Evolutionary conservation across 2,329 filamentous ascomycete genomes (phyloP).

Genomic region (Lachnellula willkommii): DNA sequence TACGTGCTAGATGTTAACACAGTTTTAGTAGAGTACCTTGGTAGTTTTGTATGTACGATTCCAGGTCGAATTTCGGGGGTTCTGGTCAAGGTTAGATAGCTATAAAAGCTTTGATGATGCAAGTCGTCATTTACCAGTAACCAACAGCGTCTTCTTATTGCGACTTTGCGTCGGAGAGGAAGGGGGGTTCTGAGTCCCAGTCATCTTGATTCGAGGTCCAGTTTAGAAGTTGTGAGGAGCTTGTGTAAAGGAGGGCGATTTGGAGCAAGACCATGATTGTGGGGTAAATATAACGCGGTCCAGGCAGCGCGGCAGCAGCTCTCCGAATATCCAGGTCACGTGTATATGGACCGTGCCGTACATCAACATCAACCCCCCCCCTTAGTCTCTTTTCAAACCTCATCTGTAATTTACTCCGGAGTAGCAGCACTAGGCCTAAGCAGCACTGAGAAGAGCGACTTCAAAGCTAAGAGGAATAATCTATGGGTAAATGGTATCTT

Average conservation of each 20-base stretch:
- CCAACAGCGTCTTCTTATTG: conserved; percentile 17
- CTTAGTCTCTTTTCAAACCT: no score
- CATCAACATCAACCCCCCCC: background rate
- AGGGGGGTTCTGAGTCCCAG: conserved; percentile 11
- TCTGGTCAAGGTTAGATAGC: conserved; percentile 17
- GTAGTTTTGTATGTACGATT: conserved; percentile 88
- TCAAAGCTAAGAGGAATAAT: no score
- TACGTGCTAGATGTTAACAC: background rate
- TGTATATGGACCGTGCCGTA: background rate
- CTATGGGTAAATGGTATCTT: background rate
- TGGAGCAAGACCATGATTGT: background rate
- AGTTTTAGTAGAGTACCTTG: conserved; percentile 50
- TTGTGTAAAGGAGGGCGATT: background rate
- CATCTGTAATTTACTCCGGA: no score
- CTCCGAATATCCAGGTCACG: background rate
- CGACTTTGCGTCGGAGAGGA: conserved; percentile 18
- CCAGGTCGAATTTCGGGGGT: conserved; percentile 81
- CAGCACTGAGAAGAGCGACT: no score
- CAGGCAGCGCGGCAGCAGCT: background rate
- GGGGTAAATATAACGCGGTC: conserved; percentile 4
- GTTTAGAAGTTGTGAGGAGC: background rate
- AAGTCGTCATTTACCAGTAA: conserved; percentile 14
- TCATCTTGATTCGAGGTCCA: conserved; percentile 9
- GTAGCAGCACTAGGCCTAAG: no score
- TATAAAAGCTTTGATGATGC: background rate